A percentile compares a stretch with the other conserved stretches of the same genome.
Conservation (phyloP, 495 filamentous ascomycete species). For the Cryomyces antarcticus region DNA sequence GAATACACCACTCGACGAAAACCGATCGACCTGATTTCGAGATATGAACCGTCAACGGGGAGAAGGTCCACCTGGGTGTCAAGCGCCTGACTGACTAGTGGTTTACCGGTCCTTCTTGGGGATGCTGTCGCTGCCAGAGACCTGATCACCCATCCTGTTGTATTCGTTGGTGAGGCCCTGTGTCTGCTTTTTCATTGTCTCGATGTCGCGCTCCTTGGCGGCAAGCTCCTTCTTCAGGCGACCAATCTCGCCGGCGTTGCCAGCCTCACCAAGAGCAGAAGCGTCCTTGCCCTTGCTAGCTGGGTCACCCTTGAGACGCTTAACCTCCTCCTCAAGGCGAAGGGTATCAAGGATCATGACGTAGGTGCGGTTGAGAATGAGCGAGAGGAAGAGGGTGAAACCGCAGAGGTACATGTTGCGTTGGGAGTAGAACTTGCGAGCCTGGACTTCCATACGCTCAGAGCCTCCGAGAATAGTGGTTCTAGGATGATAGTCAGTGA, state of each 20-base stretch:
- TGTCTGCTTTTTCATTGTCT: constrained; percentile 45
- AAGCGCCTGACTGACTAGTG: too few species aligned
- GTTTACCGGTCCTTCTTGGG: constrained; percentile 37
- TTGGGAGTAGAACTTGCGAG: constrained; percentile 98
- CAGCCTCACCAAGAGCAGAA: constrained; percentile 39
- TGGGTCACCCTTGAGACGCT: constrained; percentile 62
- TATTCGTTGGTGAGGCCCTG: constrained; percentile 84
- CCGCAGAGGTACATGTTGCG: constrained; percentile 99
- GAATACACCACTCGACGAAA: too few species aligned
- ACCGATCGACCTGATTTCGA: too few species aligned
- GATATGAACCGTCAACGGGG: too few species aligned
- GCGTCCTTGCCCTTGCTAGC: constrained; percentile 47
- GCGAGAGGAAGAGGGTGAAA: constrained; percentile 94
- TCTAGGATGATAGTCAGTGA: too few species aligned
- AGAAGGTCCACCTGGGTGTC: too few species aligned
- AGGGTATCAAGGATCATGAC: constrained; percentile 89
- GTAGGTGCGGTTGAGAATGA: constrained; percentile 98
- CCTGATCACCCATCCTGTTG: constrained; percentile 59
- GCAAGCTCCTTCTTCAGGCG: constrained; percentile 35
- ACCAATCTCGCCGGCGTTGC: constrained; percentile 55
- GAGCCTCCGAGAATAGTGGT: constrained; percentile 40
- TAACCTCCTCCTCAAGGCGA: constrained; percentile 81
- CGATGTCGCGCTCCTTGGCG: constrained; percentile 20
- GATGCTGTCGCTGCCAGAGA: constrained; percentile 31
- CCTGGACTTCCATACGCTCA: constrained; percentile 94